phyloP scores from a whole-genome alignment of 257 asterid species.

The Asclepias syriaca region DNA sequence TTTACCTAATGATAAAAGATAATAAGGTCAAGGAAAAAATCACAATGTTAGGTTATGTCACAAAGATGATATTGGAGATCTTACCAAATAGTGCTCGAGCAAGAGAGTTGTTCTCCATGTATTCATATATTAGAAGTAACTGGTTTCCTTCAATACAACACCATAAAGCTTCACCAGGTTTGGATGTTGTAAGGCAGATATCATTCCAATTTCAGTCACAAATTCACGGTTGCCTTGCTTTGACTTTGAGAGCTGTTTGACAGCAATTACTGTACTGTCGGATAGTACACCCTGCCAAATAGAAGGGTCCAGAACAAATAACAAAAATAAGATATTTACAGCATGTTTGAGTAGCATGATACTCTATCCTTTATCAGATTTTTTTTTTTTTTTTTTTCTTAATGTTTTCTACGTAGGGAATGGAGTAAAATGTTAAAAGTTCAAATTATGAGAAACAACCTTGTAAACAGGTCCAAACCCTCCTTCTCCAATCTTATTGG shows the following conservation, averaged over 20 bases:
- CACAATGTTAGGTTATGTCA: too few relatives aligned
- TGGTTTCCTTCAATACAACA: slow-evolving; percentile 62
- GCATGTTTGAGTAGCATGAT: too few relatives aligned
- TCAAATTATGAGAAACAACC: slow-evolving; percentile 15
- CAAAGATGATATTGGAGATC: background rate
- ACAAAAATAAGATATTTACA: slow-evolving; percentile 2
- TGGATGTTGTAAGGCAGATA: slow-evolving; percentile 59
- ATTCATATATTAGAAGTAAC: slow-evolving; percentile 57
- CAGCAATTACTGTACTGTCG: slow-evolving; percentile 55
- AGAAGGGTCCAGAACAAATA: background rate
- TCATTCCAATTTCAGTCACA: slow-evolving; percentile 58
- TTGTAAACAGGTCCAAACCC: slow-evolving; percentile 67
- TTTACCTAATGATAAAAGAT: too few relatives aligned
- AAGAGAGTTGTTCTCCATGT: slow-evolving; percentile 62
- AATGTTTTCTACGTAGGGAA: too few relatives aligned
- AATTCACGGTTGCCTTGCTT: slow-evolving; percentile 66
- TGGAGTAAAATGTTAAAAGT: too few relatives aligned
- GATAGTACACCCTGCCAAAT: slow-evolving; percentile 42
- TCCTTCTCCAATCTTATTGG: slow-evolving; percentile 64
- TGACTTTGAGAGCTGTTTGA: slow-evolving; percentile 60
- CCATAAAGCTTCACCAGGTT: slow-evolving; percentile 61
- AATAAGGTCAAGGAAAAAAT: too few relatives aligned
- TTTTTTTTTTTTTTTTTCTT: too few relatives aligned
- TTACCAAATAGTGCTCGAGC: slow-evolving; percentile 54
- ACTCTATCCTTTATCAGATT: too few relatives aligned